These are phyloP conservation scores for Didymella glomerata DNA, from an alignment of 2,329 filamentous ascomycete genomes.

Conservation along the genomic window DNA sequence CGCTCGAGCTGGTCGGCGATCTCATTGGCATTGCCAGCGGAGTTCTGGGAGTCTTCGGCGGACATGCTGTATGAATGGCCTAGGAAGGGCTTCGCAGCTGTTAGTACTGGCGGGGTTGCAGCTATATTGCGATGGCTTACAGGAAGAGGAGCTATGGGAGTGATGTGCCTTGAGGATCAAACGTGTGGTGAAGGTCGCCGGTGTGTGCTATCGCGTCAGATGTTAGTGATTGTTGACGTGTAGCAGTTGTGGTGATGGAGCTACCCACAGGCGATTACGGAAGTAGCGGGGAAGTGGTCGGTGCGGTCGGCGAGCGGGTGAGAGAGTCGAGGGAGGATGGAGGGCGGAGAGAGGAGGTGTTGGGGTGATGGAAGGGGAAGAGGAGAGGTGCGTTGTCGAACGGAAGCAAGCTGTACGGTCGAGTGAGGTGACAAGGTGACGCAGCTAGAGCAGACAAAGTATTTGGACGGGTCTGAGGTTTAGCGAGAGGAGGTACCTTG, in stretches of 20 bases:
- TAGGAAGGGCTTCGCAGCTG: conserved; percentile 34
- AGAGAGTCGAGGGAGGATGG: conserved; percentile 27
- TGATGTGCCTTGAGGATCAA: conserved; percentile 9
- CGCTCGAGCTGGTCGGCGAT: conserved; percentile 55
- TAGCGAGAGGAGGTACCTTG: conserved; percentile 43
- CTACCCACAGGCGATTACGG: conserved; percentile 44
- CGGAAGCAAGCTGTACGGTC: conserved; percentile 26
- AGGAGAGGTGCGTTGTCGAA: conserved; percentile 31
- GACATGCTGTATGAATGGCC: conserved; percentile 54
- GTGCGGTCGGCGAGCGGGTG: conserved; percentile 36
- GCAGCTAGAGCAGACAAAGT: conserved; percentile 31
- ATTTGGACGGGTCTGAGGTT: conserved; percentile 37
- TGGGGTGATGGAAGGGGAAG: conserved; percentile 28
- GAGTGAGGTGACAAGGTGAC: conserved; percentile 35
- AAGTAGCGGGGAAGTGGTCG: conserved; percentile 48
- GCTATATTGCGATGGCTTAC: conserved; percentile 16
- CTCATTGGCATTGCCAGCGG: conserved; percentile 47
- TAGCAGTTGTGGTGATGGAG: conserved; percentile 24
- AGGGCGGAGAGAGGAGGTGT: conserved; percentile 32
- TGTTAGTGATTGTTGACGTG: conserved; percentile 37
- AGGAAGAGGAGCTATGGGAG: conserved; percentile 22
- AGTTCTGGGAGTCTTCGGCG: conserved; percentile 50
- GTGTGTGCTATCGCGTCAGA: conserved; percentile 28
- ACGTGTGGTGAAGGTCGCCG: conserved; percentile 10
- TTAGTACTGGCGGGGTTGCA: conserved; percentile 40